These are phyloP conservation scores for Coemansia sp. DNA, from an alignment of 192 early-diverging fungal genomes.

Conservation along the genomic window DNA sequence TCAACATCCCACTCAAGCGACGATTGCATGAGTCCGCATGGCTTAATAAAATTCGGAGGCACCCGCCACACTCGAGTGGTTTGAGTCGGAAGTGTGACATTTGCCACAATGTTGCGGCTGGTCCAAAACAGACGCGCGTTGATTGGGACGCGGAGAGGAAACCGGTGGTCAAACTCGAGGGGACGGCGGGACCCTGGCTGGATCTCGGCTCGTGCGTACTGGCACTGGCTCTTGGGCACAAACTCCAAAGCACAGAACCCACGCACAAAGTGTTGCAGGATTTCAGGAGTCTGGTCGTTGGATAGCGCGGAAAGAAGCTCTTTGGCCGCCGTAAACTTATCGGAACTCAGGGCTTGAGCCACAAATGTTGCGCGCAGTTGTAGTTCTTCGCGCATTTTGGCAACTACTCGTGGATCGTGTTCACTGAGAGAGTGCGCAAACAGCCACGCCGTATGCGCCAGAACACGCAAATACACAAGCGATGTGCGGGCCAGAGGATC, in stretches of 20 bases:
- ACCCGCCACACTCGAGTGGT: constrained; percentile 4
- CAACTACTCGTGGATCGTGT: constrained; percentile 18
- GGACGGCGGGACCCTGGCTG: not conserved
- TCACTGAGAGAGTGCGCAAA: constrained; percentile 2
- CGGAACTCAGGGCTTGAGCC: not conserved
- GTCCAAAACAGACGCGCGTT: constrained; percentile 24
- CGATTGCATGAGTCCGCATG: constrained; percentile 27
- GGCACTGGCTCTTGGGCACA: constrained; percentile 19
- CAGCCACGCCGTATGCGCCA: constrained; percentile 45
- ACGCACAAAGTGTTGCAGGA: constrained; percentile 5
- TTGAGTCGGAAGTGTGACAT: constrained; percentile 31
- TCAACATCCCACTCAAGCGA: constrained; percentile 31
- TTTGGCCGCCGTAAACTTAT: not conserved
- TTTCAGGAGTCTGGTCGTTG: constrained; percentile 1
- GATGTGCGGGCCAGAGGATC: constrained; percentile 13
- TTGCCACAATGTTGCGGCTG: constrained; percentile 16
- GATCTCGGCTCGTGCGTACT: constrained; percentile 7
- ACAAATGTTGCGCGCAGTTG: constrained; percentile 7
- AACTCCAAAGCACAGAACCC: constrained; percentile 26
- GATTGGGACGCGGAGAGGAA: constrained; percentile 31
- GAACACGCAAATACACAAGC: constrained; percentile 25
- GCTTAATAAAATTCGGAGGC: constrained; percentile 10
- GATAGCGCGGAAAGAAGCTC: not conserved
- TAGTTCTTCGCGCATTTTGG: constrained; percentile 30
- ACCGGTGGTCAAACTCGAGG: constrained; percentile 40